Base-by-base conservation (phyloP, 192 early-diverging fungal species). In the Lobulomyces angularis region DNA sequence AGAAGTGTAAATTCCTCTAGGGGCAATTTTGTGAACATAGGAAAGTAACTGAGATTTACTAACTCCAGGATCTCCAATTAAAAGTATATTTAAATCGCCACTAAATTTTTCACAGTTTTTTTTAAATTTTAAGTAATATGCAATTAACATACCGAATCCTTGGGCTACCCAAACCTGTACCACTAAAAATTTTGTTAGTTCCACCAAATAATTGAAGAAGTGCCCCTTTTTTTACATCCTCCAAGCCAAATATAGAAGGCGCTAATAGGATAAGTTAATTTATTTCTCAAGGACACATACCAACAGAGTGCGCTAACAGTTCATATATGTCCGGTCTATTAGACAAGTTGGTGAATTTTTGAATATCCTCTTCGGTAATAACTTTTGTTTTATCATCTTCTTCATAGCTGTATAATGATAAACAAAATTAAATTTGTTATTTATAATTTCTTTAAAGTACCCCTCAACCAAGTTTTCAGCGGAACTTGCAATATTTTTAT, bases 221-320 rank as follows among this genome's bases (percentile, higher is more conserved):
- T 22, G 92, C 78, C 3, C 90, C 94, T 56, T 92, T 90, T 66
- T 97, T 97, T n/a, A 95, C 88, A 59, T 95, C 90, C 23, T 94
- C 87, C 64, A 94, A 71, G 51, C 88, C 91, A 46, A 73, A 92
- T 51, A 97, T 93, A 42, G 84, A 86, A 28, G 94, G 94, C 2
- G 90, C 88, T 55, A 42, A n/a, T 16, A 26, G 21, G n/a, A 29
- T 12, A 37, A 29, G 25, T 49, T 17, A 29, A 59, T 18, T 26
- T 18, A 22, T 17, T n/a, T 23, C 22, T 27, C 14, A 11, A 35
- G 35, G 30, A 12, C 26, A 32, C 23, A 9, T 51, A 73, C 70
- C 76, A 48, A 97, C 61, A 23, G 89, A 93, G 3, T 72, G 66
- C 4, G 92, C 62, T 35, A 97, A 58, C 6, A 72, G 66, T 17